phyloP scores from a whole-genome alignment of 108 stramenopile genomes.

The Nannochloropsis oceanica region DNA sequence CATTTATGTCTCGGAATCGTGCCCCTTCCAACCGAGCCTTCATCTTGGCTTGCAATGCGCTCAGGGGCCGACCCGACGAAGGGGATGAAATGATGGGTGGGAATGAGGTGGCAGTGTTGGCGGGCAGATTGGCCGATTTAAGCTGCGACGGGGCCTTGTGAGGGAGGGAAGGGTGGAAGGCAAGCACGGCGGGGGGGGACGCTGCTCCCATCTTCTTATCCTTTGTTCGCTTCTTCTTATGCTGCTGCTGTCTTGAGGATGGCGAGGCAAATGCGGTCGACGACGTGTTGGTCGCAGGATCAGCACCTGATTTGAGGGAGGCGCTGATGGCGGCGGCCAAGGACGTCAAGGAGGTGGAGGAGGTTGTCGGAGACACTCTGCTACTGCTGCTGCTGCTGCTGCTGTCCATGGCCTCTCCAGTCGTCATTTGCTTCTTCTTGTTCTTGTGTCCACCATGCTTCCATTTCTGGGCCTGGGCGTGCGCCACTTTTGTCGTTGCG shows the following conservation, averaged over 20 bases:
- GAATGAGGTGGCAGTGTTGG: neutral
- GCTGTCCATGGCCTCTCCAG: neutral
- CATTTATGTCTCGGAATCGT: constrained; percentile 92
- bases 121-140: too few relatives aligned
- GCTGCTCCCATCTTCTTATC: neutral
- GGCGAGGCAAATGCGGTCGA: neutral
- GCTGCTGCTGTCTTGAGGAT: neutral
- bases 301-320: neutral
- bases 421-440: neutral
- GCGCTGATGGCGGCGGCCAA: neutral
- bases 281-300: neutral
- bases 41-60: constrained; percentile 26
- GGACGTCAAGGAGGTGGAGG: neutral
- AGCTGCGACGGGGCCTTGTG: neutral
- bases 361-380: neutral
- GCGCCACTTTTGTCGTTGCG: too few relatives aligned
- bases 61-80: neutral
- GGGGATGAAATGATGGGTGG: neutral
- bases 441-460: neutral
- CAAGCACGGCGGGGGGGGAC: neutral
- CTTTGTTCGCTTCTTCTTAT: neutral
- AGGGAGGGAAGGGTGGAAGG: neutral
- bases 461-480: neutral
- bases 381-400: too few relatives aligned
- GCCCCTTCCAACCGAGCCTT: constrained; percentile 57